A percentile compares a stretch with the other conserved stretches of the same genome.
These are phyloP conservation scores for Fusarium irregulare DNA, from an alignment of 2,329 filamentous ascomycete species.

Conservation along the genomic window DNA sequence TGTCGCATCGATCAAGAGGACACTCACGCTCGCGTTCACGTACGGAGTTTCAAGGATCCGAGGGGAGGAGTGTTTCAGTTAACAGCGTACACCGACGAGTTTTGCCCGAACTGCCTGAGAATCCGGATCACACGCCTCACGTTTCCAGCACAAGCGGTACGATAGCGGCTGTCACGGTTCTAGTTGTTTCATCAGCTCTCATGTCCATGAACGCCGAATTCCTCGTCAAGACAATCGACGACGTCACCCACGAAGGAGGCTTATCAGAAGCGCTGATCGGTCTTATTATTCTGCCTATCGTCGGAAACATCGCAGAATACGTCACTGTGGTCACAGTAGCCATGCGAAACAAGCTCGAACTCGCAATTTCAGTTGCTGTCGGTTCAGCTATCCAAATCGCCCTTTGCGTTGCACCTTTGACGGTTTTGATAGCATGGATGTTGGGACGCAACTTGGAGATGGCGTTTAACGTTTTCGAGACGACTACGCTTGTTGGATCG, in stretches of 20 bases:
- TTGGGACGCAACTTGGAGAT: conserved; percentile 68
- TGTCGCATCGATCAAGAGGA: conserved; percentile 39
- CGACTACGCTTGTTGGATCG: conserved; percentile 75
- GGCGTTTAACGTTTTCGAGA: conserved; percentile 81
- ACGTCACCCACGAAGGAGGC: conserved; percentile 60
- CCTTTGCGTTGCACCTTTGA: conserved; percentile 69
- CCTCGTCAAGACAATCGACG: conserved; percentile 68
- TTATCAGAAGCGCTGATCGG: conserved; percentile 70
- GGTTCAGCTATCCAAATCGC: conserved; percentile 72
- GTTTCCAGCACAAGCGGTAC: conserved; percentile 32
- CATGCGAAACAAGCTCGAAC: conserved; percentile 69
- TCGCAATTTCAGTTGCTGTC: conserved; percentile 70
- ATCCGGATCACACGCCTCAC: neutral
- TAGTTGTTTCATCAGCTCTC: conserved; percentile 65
- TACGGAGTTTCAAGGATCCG: conserved; percentile 32
- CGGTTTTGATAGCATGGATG: conserved; percentile 70
- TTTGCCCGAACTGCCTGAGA: conserved; percentile 3
- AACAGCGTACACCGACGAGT: conserved; percentile 22
- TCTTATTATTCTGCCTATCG: conserved; percentile 70
- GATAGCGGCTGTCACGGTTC: conserved; percentile 59
- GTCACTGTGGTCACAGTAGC: conserved; percentile 71
- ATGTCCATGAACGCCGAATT: conserved; percentile 72
- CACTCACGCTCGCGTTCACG: conserved; percentile 36
- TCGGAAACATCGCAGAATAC: conserved; percentile 72
- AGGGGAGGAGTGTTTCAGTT: conserved; percentile 42